phyloP scores from a whole-genome alignment of 306 rosid species.

The Vachellia pachyceras region DNA sequence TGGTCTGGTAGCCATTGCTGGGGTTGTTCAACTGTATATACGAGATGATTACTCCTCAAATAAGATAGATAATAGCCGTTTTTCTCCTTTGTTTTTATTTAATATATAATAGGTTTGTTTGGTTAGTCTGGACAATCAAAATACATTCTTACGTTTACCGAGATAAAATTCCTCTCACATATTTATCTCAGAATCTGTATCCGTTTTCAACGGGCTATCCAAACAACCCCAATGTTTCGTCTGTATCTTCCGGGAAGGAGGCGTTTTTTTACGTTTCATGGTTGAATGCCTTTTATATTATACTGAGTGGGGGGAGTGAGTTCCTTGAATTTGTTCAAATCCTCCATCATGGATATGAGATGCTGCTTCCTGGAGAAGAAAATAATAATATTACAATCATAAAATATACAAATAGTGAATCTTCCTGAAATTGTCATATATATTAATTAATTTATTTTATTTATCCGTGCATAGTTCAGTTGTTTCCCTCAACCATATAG shows the following conservation, averaged over 20 bases:
- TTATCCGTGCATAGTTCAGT: neutral
- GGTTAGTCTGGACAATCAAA: too few species aligned
- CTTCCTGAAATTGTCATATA: slow-evolving; percentile 22
- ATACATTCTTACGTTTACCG: too few species aligned
- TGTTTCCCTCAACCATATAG: slow-evolving; percentile 9
- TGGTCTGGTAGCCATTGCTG: slow-evolving; percentile 42
- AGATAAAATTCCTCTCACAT: too few species aligned
- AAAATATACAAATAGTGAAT: slow-evolving; percentile 1
- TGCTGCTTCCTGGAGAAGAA: slow-evolving; percentile 32
- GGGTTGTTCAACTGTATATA: slow-evolving; percentile 56
- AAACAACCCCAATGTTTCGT: too few species aligned
- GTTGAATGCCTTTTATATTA: slow-evolving; percentile 33
- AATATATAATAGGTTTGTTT: too few species aligned
- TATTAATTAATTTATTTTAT: neutral
- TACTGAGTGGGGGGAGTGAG: neutral
- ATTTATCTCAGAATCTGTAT: too few species aligned
- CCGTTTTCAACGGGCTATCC: too few species aligned
- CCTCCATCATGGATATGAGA: slow-evolving; percentile 48
- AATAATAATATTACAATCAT: neutral
- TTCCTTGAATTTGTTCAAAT: slow-evolving; percentile 39
- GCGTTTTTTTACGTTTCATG: slow-evolving; percentile 39
- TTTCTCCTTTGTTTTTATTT: too few species aligned
- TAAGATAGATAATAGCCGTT: neutral
- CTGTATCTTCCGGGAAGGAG: slow-evolving; percentile 32
- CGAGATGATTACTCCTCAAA: slow-evolving; percentile 11